Percentiles rank a stretch among this genome's conserved stretches.
Conservation (phyloP, 345 rosid species). For the Citrus trifoliata region DNA sequence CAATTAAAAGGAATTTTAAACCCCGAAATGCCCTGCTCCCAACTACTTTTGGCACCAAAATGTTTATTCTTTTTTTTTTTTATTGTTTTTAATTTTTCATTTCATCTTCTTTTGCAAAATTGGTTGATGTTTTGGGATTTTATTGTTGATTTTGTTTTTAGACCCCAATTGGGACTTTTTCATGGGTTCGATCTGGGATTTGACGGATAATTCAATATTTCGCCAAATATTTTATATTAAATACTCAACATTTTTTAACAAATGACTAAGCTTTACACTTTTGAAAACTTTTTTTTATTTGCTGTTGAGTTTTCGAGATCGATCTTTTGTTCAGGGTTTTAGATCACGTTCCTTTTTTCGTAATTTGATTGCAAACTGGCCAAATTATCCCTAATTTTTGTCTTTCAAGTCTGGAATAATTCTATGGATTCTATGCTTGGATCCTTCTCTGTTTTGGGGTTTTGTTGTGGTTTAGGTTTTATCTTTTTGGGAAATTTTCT, state of each 20-base stretch:
- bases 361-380: constrained; percentile 2
- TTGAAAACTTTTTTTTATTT: not conserved
- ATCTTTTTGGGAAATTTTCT: not conserved
- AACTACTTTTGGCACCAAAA: not conserved
- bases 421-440: constrained; percentile 12
- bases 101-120: not conserved
- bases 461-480: constrained; percentile 37
- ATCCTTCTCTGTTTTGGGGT: constrained; percentile 23
- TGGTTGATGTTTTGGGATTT: not conserved
- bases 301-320: constrained; percentile 12
- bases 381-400: constrained; percentile 13
- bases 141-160: constrained; percentile 8
- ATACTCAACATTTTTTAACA: not conserved
- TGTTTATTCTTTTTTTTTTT: not conserved
- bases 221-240: not conserved
- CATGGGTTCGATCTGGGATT: constrained; percentile 37
- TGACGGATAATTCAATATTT: not conserved
- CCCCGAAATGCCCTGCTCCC: not conserved
- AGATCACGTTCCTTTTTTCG: constrained; percentile 18
- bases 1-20: constrained; percentile 13
- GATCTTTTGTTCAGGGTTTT: constrained; percentile 25
- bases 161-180: not conserved
- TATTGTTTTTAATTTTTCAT: not conserved
- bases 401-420: constrained; percentile 9
- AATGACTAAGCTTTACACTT: not conserved